Evolutionary conservation across 2,329 filamentous ascomycete species (phyloP).

Genomic region (Reticulascus tulasneorum): DNA sequence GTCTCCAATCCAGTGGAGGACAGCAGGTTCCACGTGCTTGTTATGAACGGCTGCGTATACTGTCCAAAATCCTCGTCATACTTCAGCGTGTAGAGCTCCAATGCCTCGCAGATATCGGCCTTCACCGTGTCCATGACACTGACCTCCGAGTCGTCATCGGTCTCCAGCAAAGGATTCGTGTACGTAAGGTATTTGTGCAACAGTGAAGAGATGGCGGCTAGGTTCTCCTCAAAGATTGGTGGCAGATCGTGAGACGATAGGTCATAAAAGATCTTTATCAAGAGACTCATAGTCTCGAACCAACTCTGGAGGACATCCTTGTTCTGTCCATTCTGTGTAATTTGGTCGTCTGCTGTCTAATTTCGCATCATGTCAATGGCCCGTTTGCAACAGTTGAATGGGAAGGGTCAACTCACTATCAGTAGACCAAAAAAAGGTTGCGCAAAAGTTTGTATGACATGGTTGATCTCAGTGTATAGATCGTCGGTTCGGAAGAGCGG

Average conservation of each 20-base stretch:
- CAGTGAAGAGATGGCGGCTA: constrained; percentile 70
- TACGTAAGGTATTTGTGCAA: constrained; percentile 93
- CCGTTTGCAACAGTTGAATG: too few species aligned
- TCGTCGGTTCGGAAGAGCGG: constrained; percentile 91
- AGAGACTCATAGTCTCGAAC: constrained; percentile 80
- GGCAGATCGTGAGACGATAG: constrained; percentile 96
- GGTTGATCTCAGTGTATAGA: constrained; percentile 92
- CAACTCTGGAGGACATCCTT: constrained; percentile 70
- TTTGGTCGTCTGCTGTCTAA: constrained; percentile 65
- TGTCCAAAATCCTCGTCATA: constrained; percentile 90
- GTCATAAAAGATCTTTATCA: constrained; percentile 91
- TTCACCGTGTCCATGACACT: constrained; percentile 83
- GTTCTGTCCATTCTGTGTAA: constrained; percentile 73
- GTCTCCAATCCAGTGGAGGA: constrained; percentile 82
- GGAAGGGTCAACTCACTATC: too few species aligned
- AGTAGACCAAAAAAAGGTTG: constrained; percentile 78
- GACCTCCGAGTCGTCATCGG: constrained; percentile 84
- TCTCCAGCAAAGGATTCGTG: constrained; percentile 76
- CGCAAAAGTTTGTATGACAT: constrained; percentile 84
- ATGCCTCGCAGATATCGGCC: constrained; percentile 85
- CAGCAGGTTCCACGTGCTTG: constrained; percentile 85
- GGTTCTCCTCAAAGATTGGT: constrained; percentile 87
- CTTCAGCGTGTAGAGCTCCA: constrained; percentile 89
- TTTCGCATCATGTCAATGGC: too few species aligned
- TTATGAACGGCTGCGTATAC: constrained; percentile 79